Conservation (phyloP, 2,329 filamentous ascomycete species). For the Ceratocystis papillata region DNA sequence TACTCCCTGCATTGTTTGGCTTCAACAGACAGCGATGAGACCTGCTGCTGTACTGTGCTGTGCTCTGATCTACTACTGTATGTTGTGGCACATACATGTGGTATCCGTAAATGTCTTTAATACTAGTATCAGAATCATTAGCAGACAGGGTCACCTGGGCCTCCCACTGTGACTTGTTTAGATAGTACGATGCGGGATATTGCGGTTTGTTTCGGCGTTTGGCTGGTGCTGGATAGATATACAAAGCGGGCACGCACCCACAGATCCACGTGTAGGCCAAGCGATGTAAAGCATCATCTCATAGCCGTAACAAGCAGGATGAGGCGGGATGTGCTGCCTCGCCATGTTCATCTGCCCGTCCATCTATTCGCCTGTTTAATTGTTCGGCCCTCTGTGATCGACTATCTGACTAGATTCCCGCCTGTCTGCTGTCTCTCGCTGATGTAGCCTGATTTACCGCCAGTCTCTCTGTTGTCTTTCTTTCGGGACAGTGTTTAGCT, state of each 20-base stretch:
- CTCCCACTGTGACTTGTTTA: neutral
- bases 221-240: slow-evolving; percentile 1
- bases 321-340: neutral
- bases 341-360: neutral
- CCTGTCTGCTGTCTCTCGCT: neutral
- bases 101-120: neutral
- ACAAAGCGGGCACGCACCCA: neutral
- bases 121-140: neutral
- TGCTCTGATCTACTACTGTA: neutral
- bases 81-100: neutral
- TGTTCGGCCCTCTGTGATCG: neutral
- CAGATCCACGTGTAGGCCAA: neutral
- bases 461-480: neutral
- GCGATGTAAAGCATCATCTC: neutral
- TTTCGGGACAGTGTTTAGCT: neutral
- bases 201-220: neutral
- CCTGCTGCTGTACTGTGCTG: neutral
- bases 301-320: neutral
- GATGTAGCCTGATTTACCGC: slow-evolving; percentile 1
- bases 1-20: neutral
- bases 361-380: too few species aligned
- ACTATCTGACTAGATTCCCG: neutral
- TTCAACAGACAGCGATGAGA: neutral
- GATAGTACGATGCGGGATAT: neutral
- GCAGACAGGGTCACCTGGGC: neutral